Base-by-base conservation (phyloP, 495 filamentous ascomycete species). In the Ascodesmis nigricans region DNA sequence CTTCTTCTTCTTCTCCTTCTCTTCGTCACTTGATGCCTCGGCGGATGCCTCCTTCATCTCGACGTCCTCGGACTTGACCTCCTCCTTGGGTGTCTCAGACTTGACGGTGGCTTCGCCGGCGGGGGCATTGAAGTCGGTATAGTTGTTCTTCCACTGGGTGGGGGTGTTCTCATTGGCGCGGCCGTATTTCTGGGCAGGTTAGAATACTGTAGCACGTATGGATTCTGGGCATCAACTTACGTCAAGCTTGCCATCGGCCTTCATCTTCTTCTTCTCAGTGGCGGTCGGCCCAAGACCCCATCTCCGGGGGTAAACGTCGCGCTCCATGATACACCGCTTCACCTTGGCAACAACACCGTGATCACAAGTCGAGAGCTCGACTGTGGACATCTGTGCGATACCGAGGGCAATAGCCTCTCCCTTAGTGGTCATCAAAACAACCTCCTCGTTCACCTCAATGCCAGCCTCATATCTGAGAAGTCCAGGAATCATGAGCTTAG, bases 301-400 rank as follows among this genome's bases (percentile, higher is more conserved):
- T 62, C 82, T 61, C 53, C 78, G 67, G 37, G 84, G 84, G 64
- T 97, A 97, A 8, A 91, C 63, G 52, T 93, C 84, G 41, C 87
- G 78, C 61, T 97, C 90, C 87, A 97, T 95, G 57, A 97, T 97
- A 55, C 78, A 81, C 36, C 87, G 71, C 71, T 95, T 95, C 52
- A 95, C 73, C 63, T 91, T 92, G 33, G 90, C 87, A 29, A 95
- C 84, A 21, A 91, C 77, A 44, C 90, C 90, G 55, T 97, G 90
- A 53, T 91, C 79, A 56, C 82, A 91, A 29, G 76, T 78, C 6
- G 76, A 70, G 50, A 97, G 71, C 55, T 90, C 79, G 35, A 84
- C 78, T 1, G 81, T 81, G 9, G 77, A 83, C 83, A 95, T 95
- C 58, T 83, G 78, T 11, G 87, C 80, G 47, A 91, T 84, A 47